Evolutionary conservation across 192 early-diverging fungal species (phyloP).

Genomic region (Linnemannia exigua): DNA sequence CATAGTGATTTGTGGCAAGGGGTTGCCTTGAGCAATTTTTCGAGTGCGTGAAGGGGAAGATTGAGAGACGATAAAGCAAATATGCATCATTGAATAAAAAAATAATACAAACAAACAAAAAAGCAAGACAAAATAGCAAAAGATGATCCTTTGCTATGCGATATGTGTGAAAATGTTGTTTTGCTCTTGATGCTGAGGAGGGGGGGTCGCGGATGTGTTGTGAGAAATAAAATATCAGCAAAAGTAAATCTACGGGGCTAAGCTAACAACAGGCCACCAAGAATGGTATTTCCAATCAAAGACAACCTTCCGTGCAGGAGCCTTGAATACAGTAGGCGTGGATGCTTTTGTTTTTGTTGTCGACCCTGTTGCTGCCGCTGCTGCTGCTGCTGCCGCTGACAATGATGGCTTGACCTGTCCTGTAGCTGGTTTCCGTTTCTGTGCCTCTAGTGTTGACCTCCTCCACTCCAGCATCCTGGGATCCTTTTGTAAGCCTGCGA

Average conservation of each 20-base stretch:
- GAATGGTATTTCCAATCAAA: conserved; percentile 52
- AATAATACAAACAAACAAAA: conserved; percentile 9
- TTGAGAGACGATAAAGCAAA: not conserved
- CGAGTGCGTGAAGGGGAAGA: not conserved
- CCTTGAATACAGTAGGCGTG: not conserved
- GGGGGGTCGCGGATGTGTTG: no score
- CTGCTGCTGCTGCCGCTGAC: not conserved
- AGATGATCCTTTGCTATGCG: no score
- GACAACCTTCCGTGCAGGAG: conserved; percentile 3
- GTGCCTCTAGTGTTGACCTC: not conserved
- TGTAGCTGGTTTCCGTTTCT: not conserved
- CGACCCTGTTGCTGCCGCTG: no score
- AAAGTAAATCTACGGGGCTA: not conserved
- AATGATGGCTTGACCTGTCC: no score
- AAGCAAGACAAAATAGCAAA: not conserved
- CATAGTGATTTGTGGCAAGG: not conserved
- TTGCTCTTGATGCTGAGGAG: no score
- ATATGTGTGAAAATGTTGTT: not conserved
- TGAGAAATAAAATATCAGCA: not conserved
- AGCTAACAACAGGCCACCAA: conserved; percentile 46
- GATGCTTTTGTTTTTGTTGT: not conserved
- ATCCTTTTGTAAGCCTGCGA: conserved; percentile 27
- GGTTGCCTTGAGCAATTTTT: not conserved
- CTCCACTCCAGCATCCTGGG: conserved; percentile 29
- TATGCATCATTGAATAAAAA: not conserved